phyloP scores from a whole-genome alignment of 768 basidiomycete genomes.

The Mycena olivaceomarginata region DNA sequence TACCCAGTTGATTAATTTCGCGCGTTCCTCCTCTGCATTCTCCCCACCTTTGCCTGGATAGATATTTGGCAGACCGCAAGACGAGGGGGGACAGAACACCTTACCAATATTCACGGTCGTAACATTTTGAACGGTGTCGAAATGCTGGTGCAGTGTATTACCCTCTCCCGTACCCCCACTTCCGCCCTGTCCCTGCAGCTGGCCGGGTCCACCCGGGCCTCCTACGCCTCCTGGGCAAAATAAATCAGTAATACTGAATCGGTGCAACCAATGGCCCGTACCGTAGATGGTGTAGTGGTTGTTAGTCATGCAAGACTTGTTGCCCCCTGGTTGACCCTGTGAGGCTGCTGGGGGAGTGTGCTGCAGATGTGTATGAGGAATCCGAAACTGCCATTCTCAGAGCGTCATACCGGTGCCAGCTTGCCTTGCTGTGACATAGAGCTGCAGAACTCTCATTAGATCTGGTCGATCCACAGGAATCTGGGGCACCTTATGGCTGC shows the following conservation, averaged over 20 bases:
- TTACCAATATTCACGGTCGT: slow-evolving; percentile 1
- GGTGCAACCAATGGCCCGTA: neutral
- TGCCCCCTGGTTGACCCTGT: neutral
- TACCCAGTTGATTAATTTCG: too few species aligned
- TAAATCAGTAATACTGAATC: neutral
- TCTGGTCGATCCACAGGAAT: neutral
- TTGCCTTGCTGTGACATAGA: neutral
- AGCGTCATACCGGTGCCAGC: neutral
- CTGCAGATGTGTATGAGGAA: neutral
- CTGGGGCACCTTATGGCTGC: neutral
- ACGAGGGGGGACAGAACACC: neutral
- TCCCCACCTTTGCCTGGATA: neutral
- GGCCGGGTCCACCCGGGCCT: slow-evolving; percentile 5
- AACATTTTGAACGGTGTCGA: neutral
- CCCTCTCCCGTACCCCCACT: slow-evolving; percentile 4
- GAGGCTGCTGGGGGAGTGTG: neutral
- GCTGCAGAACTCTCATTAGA: neutral
- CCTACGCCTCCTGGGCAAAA: neutral
- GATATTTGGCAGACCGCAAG: neutral
- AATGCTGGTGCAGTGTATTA: neutral
- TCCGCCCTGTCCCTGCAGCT: neutral
- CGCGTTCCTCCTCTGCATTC: neutral
- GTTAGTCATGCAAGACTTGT: neutral
- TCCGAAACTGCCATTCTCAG: neutral
- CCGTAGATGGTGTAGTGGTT: neutral